Base-by-base conservation (phyloP, 805 yeast species). In the Saturnispora halmiae region DNA sequence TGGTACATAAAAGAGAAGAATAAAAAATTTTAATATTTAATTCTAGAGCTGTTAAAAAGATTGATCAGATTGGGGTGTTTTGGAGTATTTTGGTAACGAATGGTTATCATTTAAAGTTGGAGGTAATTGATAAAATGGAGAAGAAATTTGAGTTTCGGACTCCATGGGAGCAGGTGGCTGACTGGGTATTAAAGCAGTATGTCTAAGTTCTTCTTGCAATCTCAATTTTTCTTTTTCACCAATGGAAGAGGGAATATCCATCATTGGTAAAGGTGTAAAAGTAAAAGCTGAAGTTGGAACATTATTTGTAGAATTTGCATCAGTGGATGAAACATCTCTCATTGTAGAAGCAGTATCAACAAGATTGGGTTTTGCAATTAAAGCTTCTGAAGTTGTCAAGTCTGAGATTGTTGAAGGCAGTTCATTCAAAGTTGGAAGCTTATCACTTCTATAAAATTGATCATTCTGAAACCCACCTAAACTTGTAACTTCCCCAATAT, bases 211-310 rank as follows among this genome's bases (percentile, higher is more conserved):
- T 53, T 80, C 88, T 36, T 67, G 67, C 4, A 66, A 58, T 43
- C 67, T 61, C 49, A 79, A 56, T 13, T 68, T 51, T 45, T 79
- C 80, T 54, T 82, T 81, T 44, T 81, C 90, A 15, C 35, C 31
- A 8, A 40, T 31, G 4, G 43, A 33, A 8, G 43, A 35, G 4
- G 42, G 44, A 4, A 45, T 25, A 11, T 31, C 33, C 18, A 40
- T 24, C 4, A 39, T 38, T 3, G 49, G 50, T 21, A 46, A 34
- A 11, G 50, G 43, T 2, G 40, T 16, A 18, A 40, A 39, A 2
- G 28, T 38, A 20, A 26, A 14, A 11, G 24, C 14, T 8, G 26
- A 25, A 11, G 26, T n/a, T 25, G 22, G 30, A 6, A 14, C 13
- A 30, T 30, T 28, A 37, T 34, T 6, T 3, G 11, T 26, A 18